Evolutionary conservation across 2,329 filamentous ascomycete genomes (phyloP), one percentile per base, ranked within the genome.

Genomic region (Trichophyton rubrum): DNA sequence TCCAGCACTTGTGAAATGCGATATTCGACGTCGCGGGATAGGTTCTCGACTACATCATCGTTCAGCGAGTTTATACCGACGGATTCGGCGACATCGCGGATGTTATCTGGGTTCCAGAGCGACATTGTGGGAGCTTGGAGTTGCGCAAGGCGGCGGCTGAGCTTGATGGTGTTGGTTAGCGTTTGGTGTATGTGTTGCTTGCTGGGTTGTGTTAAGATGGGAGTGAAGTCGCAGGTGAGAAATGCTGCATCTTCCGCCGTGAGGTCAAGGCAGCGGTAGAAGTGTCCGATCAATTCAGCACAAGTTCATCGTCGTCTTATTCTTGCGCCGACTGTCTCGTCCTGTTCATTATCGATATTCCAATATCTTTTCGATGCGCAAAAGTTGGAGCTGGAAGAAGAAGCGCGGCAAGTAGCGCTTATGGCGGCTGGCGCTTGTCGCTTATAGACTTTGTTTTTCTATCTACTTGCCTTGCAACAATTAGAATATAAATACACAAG

Each of bases 51-150:
- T 22, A 93, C 88, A 64, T 97, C 92, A 62, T 95, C 89, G 71
- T 84, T 85, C 51, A 97, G 81, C 60, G 84, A 82, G 67, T 83
- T 79, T 67, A 99, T 91, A 61, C 93, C 93, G 56, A 97, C 89
- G 1, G 93, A 96, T 74, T 99, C 93, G 66, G 93, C 92, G 63
- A 97, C 91, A 73, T 99, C 93, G 68, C 86, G 86, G 68, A 99
- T 89, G 68, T 96, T 97, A 69, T 99, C 93, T 17, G 89, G 85
- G 71, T 96, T 97, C 93, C 93, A 97, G 67, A 96, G 85, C 43
- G 84, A 83, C 79, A 80, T 81, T 51, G 15, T 38, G 51, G 51
- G 51, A 35, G 24, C 15, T 55, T 38, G n/a, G 51, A 6, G n/a
- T 38, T 35, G n/a, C n/a, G 49, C 13, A 43, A n/a, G 13, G 13